Base-by-base conservation (phyloP, 1,284 basidiomycete species). In the Fomitopsis palustris region DNA sequence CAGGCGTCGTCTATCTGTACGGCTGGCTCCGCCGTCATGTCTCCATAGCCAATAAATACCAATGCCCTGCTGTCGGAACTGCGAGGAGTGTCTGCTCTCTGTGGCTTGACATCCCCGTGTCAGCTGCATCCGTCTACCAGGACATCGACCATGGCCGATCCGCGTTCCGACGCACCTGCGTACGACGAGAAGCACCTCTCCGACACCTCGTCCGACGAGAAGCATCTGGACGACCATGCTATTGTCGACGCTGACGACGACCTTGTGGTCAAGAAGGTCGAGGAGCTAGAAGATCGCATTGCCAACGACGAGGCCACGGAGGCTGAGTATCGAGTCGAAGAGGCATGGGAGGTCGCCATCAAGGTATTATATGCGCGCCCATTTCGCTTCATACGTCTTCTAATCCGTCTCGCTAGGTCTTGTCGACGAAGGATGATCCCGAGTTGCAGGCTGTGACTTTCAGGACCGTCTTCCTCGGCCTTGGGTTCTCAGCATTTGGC, bases 381-480 rank as follows among this genome's bases (percentile, higher is more conserved):
- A 2, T 8, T 37, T 16, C n/a, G 14, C 8, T 5, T 17, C 14
- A 27, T 41, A 21, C 38, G 47, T 25, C 39, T 21, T 16, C 23
- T 7, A 4, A 56, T 25, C 41, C 29, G 14, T 33, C 41, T 6
- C 12, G 33, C 31, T 42, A 75, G 73, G 74, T 75, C 35, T 55
- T 78, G 56, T 73, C 75, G 8, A 74, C 72, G 14, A 67, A 66
- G n/a, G 76, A 78, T 60, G 74, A 78, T 38, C 72, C 74, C 0
- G 67, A 70, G 7, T 64, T 75, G 7, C 72, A 72, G 2, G 65
- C 73, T 1, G 61, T 77, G 56, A 78, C 77, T 16, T 78, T 78
- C 70, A 66, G 71, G 17, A 70, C 67, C 1, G 56, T 70, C 58
- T 63, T 77, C 65, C 71, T 78, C 17, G 77, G 76, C 41, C 64